These are phyloP conservation scores for Eutypella sp. DNA, from an alignment of 2,329 filamentous ascomycete species.

Conservation along the genomic window DNA sequence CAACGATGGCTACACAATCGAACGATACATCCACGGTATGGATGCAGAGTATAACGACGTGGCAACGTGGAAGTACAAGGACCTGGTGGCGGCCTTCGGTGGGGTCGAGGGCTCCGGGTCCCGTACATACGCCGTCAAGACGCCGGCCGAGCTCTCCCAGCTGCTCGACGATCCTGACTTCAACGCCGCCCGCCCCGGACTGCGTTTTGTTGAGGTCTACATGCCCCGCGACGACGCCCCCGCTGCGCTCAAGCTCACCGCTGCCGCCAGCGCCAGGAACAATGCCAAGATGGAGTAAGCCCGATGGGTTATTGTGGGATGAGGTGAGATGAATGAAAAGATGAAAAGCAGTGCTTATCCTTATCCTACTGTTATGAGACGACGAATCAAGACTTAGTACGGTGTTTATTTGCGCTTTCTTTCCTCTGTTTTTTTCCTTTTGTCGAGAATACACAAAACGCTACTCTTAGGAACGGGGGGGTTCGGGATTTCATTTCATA, in stretches of 20 bases:
- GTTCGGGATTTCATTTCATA: too few relatives aligned
- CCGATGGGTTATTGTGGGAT: too few relatives aligned
- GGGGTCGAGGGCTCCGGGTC: constrained; percentile 44
- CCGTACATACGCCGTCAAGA: constrained; percentile 63
- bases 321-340: too few relatives aligned
- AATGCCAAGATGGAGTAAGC: constrained; percentile 48
- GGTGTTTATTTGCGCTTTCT: too few relatives aligned
- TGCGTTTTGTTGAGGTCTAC: constrained; percentile 76
- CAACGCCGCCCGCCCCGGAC: constrained; percentile 43
- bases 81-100: constrained; percentile 64
- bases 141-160: constrained; percentile 60
- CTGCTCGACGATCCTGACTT: constrained; percentile 63
- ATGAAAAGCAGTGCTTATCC: too few relatives aligned
- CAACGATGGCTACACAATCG: constrained; percentile 87
- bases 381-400: too few relatives aligned
- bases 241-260: constrained; percentile 61
- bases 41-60: constrained; percentile 79
- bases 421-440: too few relatives aligned
- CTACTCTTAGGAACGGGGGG: too few relatives aligned
- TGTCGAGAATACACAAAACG: too few relatives aligned
- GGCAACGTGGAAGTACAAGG: constrained; percentile 66
- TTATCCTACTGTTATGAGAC: too few relatives aligned
- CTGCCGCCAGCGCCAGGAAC: constrained; percentile 63
- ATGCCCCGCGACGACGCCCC: constrained; percentile 79
- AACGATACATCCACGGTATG: constrained; percentile 83